phyloP scores from a whole-genome alignment of 495 filamentous ascomycete species.

The Lasiosphaeria ovina region DNA sequence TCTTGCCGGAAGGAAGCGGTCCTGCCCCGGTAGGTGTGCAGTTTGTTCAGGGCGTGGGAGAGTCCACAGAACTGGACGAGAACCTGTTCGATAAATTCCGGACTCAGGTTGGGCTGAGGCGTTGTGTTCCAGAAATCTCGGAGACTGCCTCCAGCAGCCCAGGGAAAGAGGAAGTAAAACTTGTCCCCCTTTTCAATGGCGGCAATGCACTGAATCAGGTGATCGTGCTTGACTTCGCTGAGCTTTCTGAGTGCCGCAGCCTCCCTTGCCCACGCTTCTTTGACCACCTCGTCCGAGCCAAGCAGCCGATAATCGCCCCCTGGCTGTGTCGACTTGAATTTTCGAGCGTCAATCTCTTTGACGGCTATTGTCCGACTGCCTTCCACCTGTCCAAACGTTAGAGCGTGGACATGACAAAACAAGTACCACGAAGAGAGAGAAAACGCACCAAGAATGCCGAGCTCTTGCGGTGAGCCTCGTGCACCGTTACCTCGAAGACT shows the following conservation, averaged over 20 bases:
- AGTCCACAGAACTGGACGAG: constrained; percentile 21
- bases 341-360: background rate
- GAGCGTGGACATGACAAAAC: background rate
- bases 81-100: constrained; percentile 8
- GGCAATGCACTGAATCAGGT: constrained; percentile 25
- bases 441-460: background rate
- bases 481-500: background rate
- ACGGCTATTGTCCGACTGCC: background rate
- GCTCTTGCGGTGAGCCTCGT: background rate
- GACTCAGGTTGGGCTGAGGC: background rate
- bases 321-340: background rate
- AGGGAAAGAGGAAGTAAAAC: constrained; percentile 18
- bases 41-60: constrained; percentile 14
- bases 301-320: background rate
- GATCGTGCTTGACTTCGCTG: background rate
- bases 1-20: background rate
- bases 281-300: background rate
- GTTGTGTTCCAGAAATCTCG: constrained; percentile 17
- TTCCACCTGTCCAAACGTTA: background rate
- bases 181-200: constrained; percentile 6
- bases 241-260: constrained; percentile 7
- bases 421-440: background rate
- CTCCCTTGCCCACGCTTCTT: constrained; percentile 4
- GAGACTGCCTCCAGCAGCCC: constrained; percentile 23
- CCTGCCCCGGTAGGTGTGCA: constrained; percentile 11